These are phyloP conservation scores for Coniochaeta prunicola DNA, from an alignment of 2,329 filamentous ascomycete species.

Conservation along the genomic window DNA sequence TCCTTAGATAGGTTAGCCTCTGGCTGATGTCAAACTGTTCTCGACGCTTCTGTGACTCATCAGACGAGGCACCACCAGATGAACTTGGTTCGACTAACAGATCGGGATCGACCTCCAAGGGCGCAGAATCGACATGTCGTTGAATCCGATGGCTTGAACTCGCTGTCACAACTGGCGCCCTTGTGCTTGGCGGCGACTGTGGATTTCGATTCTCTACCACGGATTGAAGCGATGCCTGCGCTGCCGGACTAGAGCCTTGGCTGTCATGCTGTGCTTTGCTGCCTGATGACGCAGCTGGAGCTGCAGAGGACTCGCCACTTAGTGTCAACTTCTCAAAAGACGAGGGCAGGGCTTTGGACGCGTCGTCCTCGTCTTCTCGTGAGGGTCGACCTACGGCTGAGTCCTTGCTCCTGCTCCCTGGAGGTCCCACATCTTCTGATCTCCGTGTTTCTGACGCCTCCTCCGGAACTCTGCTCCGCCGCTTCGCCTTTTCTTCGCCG, in stretches of 20 bases:
- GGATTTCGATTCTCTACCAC: neutral
- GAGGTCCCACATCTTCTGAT: neutral
- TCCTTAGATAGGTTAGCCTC: neutral
- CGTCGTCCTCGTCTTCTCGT: slow-evolving; percentile 2
- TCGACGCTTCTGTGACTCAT: slow-evolving; percentile 3
- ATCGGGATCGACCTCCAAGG: slow-evolving; percentile 10
- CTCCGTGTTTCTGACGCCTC: slow-evolving; percentile 3
- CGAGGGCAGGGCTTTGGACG: slow-evolving; percentile 17
- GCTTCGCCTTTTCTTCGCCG: slow-evolving; percentile 9
- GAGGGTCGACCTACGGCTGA: slow-evolving; percentile 20
- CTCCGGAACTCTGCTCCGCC: slow-evolving; percentile 7
- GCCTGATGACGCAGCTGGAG: slow-evolving; percentile 13
- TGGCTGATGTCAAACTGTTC: slow-evolving; percentile 1
- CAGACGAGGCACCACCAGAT: slow-evolving; percentile 7
- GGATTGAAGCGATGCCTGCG: slow-evolving; percentile 4
- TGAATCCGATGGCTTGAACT: neutral
- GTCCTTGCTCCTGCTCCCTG: slow-evolving; percentile 9
- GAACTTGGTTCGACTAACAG: neutral
- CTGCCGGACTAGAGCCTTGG: neutral
- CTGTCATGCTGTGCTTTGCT: neutral
- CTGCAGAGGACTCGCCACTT: slow-evolving; percentile 19
- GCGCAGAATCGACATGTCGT: slow-evolving; percentile 2
- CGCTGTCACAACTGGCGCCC: neutral
- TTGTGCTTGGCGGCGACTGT: neutral
- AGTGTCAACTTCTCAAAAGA: slow-evolving; percentile 27